Evolutionary conservation across 768 basidiomycete genomes (phyloP).

Genomic region (Cyclocybe aegerita): DNA sequence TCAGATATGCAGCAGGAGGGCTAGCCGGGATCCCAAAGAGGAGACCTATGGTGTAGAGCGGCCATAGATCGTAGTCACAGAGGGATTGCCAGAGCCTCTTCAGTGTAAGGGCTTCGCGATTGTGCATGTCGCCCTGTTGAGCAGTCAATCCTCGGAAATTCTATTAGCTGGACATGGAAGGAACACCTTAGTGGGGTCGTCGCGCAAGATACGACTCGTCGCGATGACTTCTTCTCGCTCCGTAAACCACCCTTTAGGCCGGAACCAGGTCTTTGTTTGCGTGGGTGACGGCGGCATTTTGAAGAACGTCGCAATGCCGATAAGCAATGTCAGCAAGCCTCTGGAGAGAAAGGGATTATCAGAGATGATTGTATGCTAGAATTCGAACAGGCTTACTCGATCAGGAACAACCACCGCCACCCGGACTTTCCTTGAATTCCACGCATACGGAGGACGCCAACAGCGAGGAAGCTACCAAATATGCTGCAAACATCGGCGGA

Average conservation of each 20-base stretch:
- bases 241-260: slow-evolving; percentile 64
- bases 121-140: slow-evolving; percentile 63
- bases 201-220: slow-evolving; percentile 58
- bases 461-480: slow-evolving; percentile 54
- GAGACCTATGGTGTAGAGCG: slow-evolving; percentile 57
- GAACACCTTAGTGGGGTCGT: slow-evolving; percentile 57
- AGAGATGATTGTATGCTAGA: neutral
- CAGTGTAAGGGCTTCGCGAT: slow-evolving; percentile 56
- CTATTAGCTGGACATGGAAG: neutral
- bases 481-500: slow-evolving; percentile 46
- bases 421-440: slow-evolving; percentile 52
- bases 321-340: slow-evolving; percentile 37
- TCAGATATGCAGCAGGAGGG: slow-evolving; percentile 56
- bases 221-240: slow-evolving; percentile 62
- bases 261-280: slow-evolving; percentile 56
- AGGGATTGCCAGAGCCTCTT: slow-evolving; percentile 52
- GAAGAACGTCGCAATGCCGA: slow-evolving; percentile 57
- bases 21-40: slow-evolving; percentile 50
- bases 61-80: slow-evolving; percentile 67
- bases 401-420: slow-evolving; percentile 60
- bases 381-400: slow-evolving; percentile 33
- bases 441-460: slow-evolving; percentile 59
- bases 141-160: neutral
- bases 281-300: slow-evolving; percentile 61
- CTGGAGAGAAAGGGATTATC: neutral